These are phyloP conservation scores for Funneliformis geosporum DNA, from an alignment of 192 early-diverging fungal genomes.

Conservation along the genomic window DNA sequence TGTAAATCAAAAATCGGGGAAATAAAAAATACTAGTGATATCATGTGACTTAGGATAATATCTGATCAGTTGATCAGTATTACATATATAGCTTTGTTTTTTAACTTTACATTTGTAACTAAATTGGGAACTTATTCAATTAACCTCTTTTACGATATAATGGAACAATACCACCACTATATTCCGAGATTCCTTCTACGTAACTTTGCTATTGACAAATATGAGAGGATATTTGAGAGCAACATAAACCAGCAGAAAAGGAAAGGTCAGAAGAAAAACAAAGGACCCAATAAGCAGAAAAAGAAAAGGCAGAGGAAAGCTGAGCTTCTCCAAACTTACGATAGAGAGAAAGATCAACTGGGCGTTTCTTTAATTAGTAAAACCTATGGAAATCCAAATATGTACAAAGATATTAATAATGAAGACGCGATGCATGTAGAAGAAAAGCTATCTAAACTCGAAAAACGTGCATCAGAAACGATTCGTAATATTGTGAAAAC, in stretches of 20 bases:
- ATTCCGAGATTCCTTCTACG: conserved; percentile 41
- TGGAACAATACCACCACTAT: conserved; percentile 39
- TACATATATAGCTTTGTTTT: too few relatives aligned
- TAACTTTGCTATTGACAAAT: conserved; percentile 35
- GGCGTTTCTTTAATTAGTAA: not conserved
- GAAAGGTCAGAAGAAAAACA: conserved; percentile 4
- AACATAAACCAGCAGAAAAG: not conserved
- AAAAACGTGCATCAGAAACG: conserved; percentile 24
- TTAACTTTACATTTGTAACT: too few relatives aligned
- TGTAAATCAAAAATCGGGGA: too few relatives aligned
- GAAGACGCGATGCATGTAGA: conserved; percentile 38
- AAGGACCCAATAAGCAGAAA: too few relatives aligned
- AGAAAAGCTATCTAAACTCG: conserved; percentile 33
- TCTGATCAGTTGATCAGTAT: too few relatives aligned
- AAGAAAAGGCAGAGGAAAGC: not conserved
- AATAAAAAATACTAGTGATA: too few relatives aligned
- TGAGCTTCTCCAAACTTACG: conserved; percentile 34
- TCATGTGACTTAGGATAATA: too few relatives aligned
- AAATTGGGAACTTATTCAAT: too few relatives aligned
- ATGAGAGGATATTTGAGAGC: conserved; percentile 7
- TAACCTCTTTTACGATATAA: too few relatives aligned
- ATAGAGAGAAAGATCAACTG: conserved; percentile 15
- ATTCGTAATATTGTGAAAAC: conserved; percentile 27
- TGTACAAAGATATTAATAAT: conserved; percentile 35
- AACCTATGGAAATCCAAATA: conserved; percentile 28